Percentiles rank a stretch among this genome's conserved stretches.
These are phyloP conservation scores for Cylindrotheca fusiformis DNA, from an alignment of 108 stramenopile genomes.

Conservation along the genomic window DNA sequence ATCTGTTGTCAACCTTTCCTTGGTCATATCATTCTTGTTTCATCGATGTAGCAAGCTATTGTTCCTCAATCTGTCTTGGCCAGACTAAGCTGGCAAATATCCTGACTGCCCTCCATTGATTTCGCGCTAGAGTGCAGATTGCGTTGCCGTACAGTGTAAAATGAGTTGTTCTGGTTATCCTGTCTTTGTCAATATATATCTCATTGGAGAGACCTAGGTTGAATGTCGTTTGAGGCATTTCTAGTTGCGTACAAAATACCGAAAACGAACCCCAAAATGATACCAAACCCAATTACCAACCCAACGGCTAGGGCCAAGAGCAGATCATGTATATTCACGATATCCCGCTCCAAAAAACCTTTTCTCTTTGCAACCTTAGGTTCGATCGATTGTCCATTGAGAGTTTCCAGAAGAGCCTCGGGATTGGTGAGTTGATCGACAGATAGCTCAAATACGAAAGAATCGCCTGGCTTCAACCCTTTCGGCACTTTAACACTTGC, in stretches of 20 bases:
- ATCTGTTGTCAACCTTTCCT: too few relatives aligned
- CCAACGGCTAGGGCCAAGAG: slow-evolving; percentile 50
- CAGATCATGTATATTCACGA: slow-evolving; percentile 43
- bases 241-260: slow-evolving; percentile 58
- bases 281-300: slow-evolving; percentile 52
- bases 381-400: neutral
- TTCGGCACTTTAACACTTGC: slow-evolving; percentile 54
- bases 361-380: neutral
- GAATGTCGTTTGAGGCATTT: neutral
- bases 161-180: too few relatives aligned
- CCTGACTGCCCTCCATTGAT: too few relatives aligned
- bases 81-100: too few relatives aligned
- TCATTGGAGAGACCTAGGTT: too few relatives aligned
- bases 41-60: too few relatives aligned
- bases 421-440: slow-evolving; percentile 33
- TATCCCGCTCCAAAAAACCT: slow-evolving; percentile 53
- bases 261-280: slow-evolving; percentile 61
- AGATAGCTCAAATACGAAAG: slow-evolving; percentile 60
- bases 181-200: too few relatives aligned
- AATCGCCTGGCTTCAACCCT: slow-evolving; percentile 46
- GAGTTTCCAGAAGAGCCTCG: neutral
- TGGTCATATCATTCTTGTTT: too few relatives aligned
- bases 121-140: too few relatives aligned
- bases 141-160: too few relatives aligned
- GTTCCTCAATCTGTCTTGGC: too few relatives aligned